Conservation (phyloP, 1,284 basidiomycete genomes). For the Melampsora americana region DNA sequence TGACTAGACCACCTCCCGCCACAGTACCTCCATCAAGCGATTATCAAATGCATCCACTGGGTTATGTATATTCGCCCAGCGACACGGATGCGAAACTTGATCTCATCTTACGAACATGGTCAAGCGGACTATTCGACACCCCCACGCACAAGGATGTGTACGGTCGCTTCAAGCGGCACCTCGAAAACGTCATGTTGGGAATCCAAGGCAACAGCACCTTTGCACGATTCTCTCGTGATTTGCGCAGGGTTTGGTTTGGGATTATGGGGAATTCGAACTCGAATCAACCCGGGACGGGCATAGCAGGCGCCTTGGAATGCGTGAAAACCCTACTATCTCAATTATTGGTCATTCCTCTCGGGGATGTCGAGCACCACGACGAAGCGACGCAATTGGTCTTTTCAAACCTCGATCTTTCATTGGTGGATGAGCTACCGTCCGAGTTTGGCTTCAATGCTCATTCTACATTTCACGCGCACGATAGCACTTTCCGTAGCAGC, state of each 20-base stretch:
- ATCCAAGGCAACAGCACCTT: slow-evolving; percentile 41
- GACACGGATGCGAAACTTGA: slow-evolving; percentile 23
- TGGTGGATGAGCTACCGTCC: slow-evolving; percentile 15
- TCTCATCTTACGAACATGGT: slow-evolving; percentile 20
- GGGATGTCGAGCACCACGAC: neutral
- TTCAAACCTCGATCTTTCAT: neutral
- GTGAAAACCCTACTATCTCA: slow-evolving; percentile 14
- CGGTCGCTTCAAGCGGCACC: slow-evolving; percentile 20
- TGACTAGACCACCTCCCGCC: slow-evolving; percentile 11
- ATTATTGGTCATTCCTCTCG: slow-evolving; percentile 23
- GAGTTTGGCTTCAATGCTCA: slow-evolving; percentile 39
- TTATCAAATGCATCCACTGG: slow-evolving; percentile 31
- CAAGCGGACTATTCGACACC: slow-evolving; percentile 4
- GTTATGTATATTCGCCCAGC: slow-evolving; percentile 36
- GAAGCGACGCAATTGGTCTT: slow-evolving; percentile 1
- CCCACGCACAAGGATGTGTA: slow-evolving; percentile 15
- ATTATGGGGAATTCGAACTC: slow-evolving; percentile 28
- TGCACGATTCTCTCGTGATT: slow-evolving; percentile 39
- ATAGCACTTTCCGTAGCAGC: slow-evolving; percentile 27
- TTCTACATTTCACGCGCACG: slow-evolving; percentile 18
- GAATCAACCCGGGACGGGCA: slow-evolving; percentile 18
- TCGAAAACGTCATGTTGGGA: slow-evolving; percentile 20
- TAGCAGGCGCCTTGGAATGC: slow-evolving; percentile 34
- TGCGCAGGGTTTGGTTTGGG: slow-evolving; percentile 35
- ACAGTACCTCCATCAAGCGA: slow-evolving; percentile 2